Base-by-base conservation (phyloP, 805 yeast genomes). In the Wickerhamomyces ciferrii region DNA sequence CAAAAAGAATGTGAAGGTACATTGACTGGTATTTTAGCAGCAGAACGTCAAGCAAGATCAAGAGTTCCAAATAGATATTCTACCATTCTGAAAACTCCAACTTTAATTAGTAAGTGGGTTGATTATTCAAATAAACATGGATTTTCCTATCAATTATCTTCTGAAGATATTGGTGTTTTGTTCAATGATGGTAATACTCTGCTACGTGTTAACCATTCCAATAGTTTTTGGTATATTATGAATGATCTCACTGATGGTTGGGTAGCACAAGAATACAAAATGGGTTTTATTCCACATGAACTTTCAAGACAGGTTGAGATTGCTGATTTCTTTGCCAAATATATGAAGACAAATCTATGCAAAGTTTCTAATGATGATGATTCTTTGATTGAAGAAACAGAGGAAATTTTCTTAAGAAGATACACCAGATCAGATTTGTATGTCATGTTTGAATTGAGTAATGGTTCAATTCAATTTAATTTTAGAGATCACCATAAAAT, bases 111-210 rank as follows among this genome's bases (percentile, higher is more conserved):
- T 50, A 91, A 92, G 63, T 94, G 99, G 99, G 98, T 95, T 25
- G 99, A 94, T 63, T 94, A 92, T 63, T 86, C 97, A 24, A 90
- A 91, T 68, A 89, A 86, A 64, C 95, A 92, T 66, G 99, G 99
- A 1, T 84, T 94, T 61, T 87, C 97, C 5, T 94, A 92, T 64
- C 96, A 94, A 62, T 70, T 94, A 47, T 87, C 92, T 19, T 86
- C 90, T 41, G 94, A 92, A 49, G 87, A 86, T 53, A 87, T 89
- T 54, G 98, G 97, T 19, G 96, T 91, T 14, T 71, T 87, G 48
- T 92, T 91, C 69, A 87, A 88, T 54, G 92, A 88, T 57, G 86
- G 87, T 18, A 83, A 86, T 47, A 84, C 96, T 4, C 79, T 94
- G 54, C 74, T 92, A 48, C 83, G 88, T 65, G 71, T 83, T 56